Evolutionary conservation across 192 early-diverging fungal genomes (phyloP), one percentile per base, ranked within the genome.

Genomic region (Podila verticillata): DNA sequence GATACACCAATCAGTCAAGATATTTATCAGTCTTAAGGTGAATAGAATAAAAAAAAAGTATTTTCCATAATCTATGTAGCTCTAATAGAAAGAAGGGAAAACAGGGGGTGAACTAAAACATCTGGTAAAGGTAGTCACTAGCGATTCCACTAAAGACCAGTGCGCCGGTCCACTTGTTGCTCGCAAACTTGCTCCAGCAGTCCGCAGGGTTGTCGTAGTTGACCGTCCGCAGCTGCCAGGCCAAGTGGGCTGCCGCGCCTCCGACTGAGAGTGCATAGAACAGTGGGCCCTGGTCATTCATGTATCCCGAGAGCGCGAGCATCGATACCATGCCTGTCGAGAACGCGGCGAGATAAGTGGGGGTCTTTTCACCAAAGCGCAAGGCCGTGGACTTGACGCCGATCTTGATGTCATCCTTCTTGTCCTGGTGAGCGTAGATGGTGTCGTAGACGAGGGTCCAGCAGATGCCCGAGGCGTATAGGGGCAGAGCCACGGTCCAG

Each of bases 391-490:
- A 97, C 80, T 96, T 96, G 63, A 97, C 92, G 9, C 96, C 96
- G 56, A 91, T 90, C 49, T 87, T 84, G 48, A 94, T 56, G 80
- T 99, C 97, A 79, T 98, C 96, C 17, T 86, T 87, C 82, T 96
- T 99, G 84, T 99, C 97, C 83, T 98, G 97, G 59, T 98, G 93
- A 20, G 96, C 97, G 65, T 99, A 99, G 66, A 99, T 96, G 7
- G 96, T 98, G 81, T 99, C 97, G 83, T 98, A 99, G 7, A 96
- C 90, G 8, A 99, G 85, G 7, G 97, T 99, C 97, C 97, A 99
- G 34, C 90, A 90, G 7, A 97, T 86, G 2, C 95, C 96, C 0
- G 93, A 91, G 12, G 85, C 85, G 71, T 98, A 98, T 0, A 98
- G 83, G 7, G 97, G 97, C 5, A 94, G 83, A 19, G 88, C 87